Evolutionary conservation across 148 eudicot genomes (phyloP), one percentile per base, ranked within the genome.

Genomic region (Pouteria glomerata): DNA sequence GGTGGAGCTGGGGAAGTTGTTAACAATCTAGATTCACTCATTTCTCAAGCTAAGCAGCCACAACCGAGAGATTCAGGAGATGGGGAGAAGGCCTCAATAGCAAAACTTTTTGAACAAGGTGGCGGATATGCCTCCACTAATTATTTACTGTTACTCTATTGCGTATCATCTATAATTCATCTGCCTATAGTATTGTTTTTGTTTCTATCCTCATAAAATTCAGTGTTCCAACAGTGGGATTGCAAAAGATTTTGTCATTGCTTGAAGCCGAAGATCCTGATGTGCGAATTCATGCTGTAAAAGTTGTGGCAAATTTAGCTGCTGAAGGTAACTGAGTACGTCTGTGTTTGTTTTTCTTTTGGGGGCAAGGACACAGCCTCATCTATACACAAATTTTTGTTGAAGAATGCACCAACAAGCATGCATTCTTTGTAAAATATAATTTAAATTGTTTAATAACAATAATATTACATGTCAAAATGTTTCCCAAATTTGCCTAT

Each of bases 61-160:
- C 83, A 86, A 63, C 70, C 57, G 63, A 84, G 83, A 70, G 93
- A 84, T 73, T 72, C 87, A 42, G 90, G 82, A 68, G 84, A 81
- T 63, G 93, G 81, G 65, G 94, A 90, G 70, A 88, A 79, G 79
- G 70, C 83, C 64, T 80, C 98, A 30, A 80, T 94, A 74, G 98
- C 89, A 44, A 91, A 87, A 76, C 89, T 94, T 56, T 91, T 94
- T 85, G 98, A 91, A 81, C 98, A 94, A 89, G 98, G 98, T 91
- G 78, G 63, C 66, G 57, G 45, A 4, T 8, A 44, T 45, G 73
- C 53, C 39, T 29, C 52, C 21, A 13, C 35, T 30, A 45, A 24
- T 58, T 15, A 33, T 19, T 37, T 33, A 63, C 70, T 52, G 51
- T 41, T 16, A 24, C 10, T 24, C 14, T 44, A 21, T 4, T 10